Conservation (phyloP, 257 asterid species). For the Cruciata laevipes region DNA sequence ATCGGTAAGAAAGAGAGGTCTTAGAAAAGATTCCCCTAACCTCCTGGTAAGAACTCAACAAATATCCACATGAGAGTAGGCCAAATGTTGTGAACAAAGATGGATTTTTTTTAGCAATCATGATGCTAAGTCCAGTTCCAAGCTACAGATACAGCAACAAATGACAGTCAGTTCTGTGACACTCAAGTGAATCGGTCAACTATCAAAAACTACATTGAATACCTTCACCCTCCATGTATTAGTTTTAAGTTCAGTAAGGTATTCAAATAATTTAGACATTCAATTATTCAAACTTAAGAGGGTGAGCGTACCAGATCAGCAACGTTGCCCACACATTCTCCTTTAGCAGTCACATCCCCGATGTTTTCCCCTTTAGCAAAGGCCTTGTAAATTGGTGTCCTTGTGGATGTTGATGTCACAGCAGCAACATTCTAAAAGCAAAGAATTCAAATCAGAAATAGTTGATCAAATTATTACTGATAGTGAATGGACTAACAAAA, state of each 20-base stretch:
- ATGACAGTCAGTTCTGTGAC: conserved; percentile 18
- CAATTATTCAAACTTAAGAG: conserved; percentile 7
- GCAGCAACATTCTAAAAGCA: conserved; percentile 79
- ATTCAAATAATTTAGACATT: neutral
- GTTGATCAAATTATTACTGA: neutral
- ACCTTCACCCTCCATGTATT: neutral
- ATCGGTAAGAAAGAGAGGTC: neutral
- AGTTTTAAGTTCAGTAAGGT: neutral
- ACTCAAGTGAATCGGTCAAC: neutral
- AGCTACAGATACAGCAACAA: conserved; percentile 45
- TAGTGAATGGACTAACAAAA: neutral
- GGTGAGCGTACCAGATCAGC: conserved; percentile 80
- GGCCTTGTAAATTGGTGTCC: conserved; percentile 97
- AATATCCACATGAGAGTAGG: conserved; percentile 83
- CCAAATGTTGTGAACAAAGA: conserved; percentile 76
- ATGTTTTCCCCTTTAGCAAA: conserved; percentile 98
- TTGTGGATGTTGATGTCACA: conserved; percentile 94
- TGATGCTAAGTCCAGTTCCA: conserved; percentile 92
- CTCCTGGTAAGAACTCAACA: conserved; percentile 96
- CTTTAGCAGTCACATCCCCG: conserved; percentile 99
- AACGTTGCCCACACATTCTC: conserved; percentile 90
- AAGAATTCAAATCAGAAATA: conserved; percentile 16
- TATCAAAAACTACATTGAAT: neutral
- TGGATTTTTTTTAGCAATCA: conserved; percentile 83
- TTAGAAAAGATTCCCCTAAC: conserved; percentile 31